Conservation (phyloP, 768 basidiomycete species). For the Serendipita indica region DNA sequence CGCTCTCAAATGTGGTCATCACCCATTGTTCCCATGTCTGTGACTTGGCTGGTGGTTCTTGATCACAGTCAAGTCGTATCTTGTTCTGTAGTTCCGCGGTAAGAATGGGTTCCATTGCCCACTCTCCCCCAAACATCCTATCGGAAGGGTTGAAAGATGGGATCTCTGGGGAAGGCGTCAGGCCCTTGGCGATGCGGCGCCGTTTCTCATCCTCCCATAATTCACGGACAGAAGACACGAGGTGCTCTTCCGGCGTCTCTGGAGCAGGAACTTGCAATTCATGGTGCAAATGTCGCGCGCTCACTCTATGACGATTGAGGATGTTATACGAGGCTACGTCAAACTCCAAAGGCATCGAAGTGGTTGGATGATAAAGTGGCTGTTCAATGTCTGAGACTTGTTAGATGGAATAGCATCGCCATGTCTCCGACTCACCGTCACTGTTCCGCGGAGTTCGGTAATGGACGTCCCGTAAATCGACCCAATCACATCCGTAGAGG, state of each 20-base stretch:
- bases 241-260: slow-evolving; percentile 42
- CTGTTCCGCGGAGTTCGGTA: slow-evolving; percentile 25
- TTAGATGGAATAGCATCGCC: background rate
- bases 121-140: slow-evolving; percentile 42
- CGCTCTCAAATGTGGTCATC: slow-evolving; percentile 81
- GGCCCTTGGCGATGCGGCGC: slow-evolving; percentile 48
- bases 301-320: slow-evolving; percentile 59
- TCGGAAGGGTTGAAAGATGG: slow-evolving; percentile 56
- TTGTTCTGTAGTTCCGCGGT: slow-evolving; percentile 56
- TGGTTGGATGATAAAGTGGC: slow-evolving; percentile 1
- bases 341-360: slow-evolving; percentile 63
- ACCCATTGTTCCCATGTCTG: slow-evolving; percentile 55
- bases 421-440: background rate
- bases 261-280: slow-evolving; percentile 45
- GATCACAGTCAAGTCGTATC: slow-evolving; percentile 34
- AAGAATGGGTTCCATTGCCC: slow-evolving; percentile 59
- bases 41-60: slow-evolving; percentile 18
- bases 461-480: slow-evolving; percentile 51
- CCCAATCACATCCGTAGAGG: slow-evolving; percentile 84
- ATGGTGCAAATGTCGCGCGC: slow-evolving; percentile 51
- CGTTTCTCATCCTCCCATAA: slow-evolving; percentile 93
- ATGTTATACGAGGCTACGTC: slow-evolving; percentile 73
- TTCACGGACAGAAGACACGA: slow-evolving; percentile 80
- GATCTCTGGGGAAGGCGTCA: slow-evolving; percentile 56
- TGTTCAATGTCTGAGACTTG: background rate